Conservation (phyloP, 768 basidiomycete species). For the Lentinula lateritia region DNA sequence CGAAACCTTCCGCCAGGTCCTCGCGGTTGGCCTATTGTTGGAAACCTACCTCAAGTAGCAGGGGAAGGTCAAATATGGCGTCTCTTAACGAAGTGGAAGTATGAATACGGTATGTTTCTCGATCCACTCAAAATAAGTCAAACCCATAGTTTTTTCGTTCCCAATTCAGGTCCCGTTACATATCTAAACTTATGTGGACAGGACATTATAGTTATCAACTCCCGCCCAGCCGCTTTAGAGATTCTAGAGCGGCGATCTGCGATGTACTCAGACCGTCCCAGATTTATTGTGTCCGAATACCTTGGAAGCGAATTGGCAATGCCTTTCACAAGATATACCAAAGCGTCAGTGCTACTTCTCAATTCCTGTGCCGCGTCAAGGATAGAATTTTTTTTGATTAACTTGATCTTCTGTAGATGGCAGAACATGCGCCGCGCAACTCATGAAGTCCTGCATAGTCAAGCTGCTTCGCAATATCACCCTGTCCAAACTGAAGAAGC, state of each 20-base stretch:
- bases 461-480: not conserved
- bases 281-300: not conserved
- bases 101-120: slow-evolving; percentile 1
- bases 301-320: not conserved
- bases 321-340: not conserved
- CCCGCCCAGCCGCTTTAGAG: not conserved
- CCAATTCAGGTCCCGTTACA: not conserved
- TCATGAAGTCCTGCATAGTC: not conserved
- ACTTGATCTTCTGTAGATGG: not conserved
- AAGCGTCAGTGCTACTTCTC: not conserved
- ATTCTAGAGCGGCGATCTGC: not conserved
- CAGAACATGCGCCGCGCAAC: not conserved
- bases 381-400: too few relatives aligned
- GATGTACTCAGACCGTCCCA: not conserved
- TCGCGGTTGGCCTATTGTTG: not conserved
- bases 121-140: not conserved
- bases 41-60: not conserved
- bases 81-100: not conserved
- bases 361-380: not conserved
- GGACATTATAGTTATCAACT: not conserved
- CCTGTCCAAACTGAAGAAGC: slow-evolving; percentile 1
- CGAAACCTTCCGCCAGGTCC: not conserved
- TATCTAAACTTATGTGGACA: not conserved
- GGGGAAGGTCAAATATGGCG: not conserved
- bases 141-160: too few relatives aligned